Base-by-base conservation (phyloP, 2,329 filamentous ascomycete species). In the Verticillium isaacii region DNA sequence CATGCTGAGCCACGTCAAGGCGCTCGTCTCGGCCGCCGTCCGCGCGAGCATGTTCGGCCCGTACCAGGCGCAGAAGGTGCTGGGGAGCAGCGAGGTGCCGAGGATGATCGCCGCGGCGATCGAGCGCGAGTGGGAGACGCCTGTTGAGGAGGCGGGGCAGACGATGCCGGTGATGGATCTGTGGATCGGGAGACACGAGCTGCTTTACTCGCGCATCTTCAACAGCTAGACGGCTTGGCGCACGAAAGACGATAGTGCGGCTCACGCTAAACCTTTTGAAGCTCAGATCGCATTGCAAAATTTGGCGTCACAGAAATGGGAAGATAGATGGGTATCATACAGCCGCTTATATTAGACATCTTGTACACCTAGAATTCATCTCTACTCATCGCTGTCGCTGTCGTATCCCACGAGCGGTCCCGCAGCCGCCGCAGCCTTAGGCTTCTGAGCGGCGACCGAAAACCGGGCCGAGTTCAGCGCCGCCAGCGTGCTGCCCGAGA, bases 371-470 rank as follows among this genome's bases (percentile, higher is more conserved):
- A 69, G 75, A 63, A 69, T 66, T 66, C 34, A 14, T 36, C 72
- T 39, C 63, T 66, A 77, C 70, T 82, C 77, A 61, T 81, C 90
- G 64, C 97, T 91, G 75, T 96, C 93, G 73, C 92, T 97, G 61
- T 88, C 93, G 71, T 99, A 99, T 32, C 85, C 90, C 23, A 97
- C 95, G 66, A 98, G 77, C 7, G 92, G 90, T 1, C 91, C 92
- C 19, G 84, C 75, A 32, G 85, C 66, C 11, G 74, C 77, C 32
- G 82, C 77, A 11, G 83, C 75, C 59, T 86, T 82, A 29, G 80
- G 75, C 71, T 84, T 85, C 36, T 81, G 79, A 52, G 57, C 57
- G 14, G 84, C 79, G 58, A 86, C 79, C 9, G 82, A 74, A 3
- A 85, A 79, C 66, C 82, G 80, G 60, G 82, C 78, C 65, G 79